Base-by-base conservation (phyloP, 345 rosid species). In the Hibiscus mutabilis region DNA sequence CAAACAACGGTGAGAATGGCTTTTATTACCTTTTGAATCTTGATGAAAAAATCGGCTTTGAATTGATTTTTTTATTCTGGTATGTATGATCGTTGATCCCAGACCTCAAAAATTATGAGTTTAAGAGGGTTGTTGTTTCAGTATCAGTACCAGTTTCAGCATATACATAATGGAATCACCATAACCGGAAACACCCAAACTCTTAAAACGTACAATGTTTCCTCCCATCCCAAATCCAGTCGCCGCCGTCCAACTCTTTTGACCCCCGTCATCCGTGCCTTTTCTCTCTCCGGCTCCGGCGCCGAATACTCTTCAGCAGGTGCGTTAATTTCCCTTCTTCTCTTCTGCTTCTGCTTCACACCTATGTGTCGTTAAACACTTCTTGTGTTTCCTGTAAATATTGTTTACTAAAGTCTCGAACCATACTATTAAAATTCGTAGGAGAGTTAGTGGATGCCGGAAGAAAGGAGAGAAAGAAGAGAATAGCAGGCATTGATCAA, bases 401-500 rank as follows among this genome's bases (percentile, higher is more conserved):
- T 12, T 1, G 19, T 72, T 8, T 47, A 46, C 5, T 31, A 16
- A 52, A 16, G 3, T 18, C 25, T 62, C 5, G 8, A 11, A 63
- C 19, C 67, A 19, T 63, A 19, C 27, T 21, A 19, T 37, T 62
- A 4, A 63, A 37, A 63, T 37, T 63, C 57, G 31, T 33, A 89
- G 97, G 79, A 61, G 82, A 84, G 71, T 78, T 73, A 80, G 42
- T 80, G 68, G 90, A 77, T 73, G 76, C 60, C 1, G 73, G 78
- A 70, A 67, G 12, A 6, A 74, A 80, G 82, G 64, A 66, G 62
- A 80, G 74, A 69, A 80, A 72, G 62, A 84, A 75, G 82, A 79
- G 74, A 21, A 74, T 79, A 3, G 85, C 89, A n/a, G 92, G 81
- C 24, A 55, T 87, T 69, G 96, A 89, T 59, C 97, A 94, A 72